These are phyloP conservation scores for Wallacemonas rigidus DNA, from an alignment of 208 protist genomes.

Conservation along the genomic window DNA sequence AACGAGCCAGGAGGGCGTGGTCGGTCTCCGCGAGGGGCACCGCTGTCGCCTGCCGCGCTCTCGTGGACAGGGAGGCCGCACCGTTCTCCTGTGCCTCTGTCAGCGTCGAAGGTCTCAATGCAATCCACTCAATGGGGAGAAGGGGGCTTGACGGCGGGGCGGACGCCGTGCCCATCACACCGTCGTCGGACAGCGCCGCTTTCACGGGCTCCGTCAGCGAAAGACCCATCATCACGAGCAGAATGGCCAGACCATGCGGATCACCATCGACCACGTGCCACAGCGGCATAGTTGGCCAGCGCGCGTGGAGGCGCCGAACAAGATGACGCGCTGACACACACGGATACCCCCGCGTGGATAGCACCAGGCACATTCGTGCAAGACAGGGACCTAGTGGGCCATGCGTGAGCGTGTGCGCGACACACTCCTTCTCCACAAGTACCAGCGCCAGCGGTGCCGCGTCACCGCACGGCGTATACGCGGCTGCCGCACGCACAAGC, in stretches of 20 bases:
- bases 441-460: slow-evolving; percentile 36
- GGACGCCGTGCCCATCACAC: too few relatives aligned
- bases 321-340: slow-evolving; percentile 57
- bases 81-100: background rate
- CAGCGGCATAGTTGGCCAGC: slow-evolving; percentile 45
- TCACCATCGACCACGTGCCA: slow-evolving; percentile 79
- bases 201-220: background rate
- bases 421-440: slow-evolving; percentile 84
- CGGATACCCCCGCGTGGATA: slow-evolving; percentile 84
- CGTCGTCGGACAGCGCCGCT: background rate
- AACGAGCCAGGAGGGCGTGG: slow-evolving; percentile 25
- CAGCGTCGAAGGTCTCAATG: slow-evolving; percentile 36
- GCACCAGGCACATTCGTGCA: slow-evolving; percentile 24
- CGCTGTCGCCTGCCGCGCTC: background rate
- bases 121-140: slow-evolving; percentile 42
- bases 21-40: slow-evolving; percentile 30
- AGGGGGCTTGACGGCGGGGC: background rate
- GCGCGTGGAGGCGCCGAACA: slow-evolving; percentile 49
- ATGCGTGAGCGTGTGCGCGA: slow-evolving; percentile 42
- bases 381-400: slow-evolving; percentile 1
- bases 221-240: slow-evolving; percentile 54
- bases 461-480: background rate
- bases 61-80: background rate
- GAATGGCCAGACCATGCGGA: slow-evolving; percentile 77
- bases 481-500: background rate